These are phyloP conservation scores for Melampsora larici-populina DNA, from an alignment of 1,284 basidiomycete genomes.

Conservation along the genomic window DNA sequence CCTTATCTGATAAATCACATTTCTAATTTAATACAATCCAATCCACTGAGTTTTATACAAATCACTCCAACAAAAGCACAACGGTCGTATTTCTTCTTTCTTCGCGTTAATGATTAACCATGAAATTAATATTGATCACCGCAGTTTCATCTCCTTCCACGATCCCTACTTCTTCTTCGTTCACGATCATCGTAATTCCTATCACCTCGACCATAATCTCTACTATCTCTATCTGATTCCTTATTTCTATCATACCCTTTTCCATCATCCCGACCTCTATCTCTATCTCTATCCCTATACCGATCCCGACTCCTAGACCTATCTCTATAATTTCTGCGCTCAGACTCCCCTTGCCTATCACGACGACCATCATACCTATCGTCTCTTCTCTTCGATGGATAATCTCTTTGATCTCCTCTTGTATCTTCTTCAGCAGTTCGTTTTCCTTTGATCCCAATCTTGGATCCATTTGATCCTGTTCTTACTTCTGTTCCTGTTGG, in stretches of 20 bases:
- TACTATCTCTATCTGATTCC: not conserved
- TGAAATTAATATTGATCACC: no score
- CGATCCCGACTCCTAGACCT: not conserved
- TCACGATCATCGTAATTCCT: not conserved
- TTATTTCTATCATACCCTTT: not conserved
- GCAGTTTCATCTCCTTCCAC: no score
- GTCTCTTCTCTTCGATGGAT: constrained; percentile 33
- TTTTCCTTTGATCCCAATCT: no score
- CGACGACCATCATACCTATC: not conserved
- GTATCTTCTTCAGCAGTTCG: not conserved
- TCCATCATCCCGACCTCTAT: not conserved
- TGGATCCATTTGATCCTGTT: not conserved
- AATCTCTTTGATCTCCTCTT: constrained; percentile 1
- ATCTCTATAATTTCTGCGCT: not conserved
- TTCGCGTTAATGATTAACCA: no score
- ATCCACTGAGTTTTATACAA: no score
- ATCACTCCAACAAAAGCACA: no score
- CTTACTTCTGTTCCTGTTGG: not conserved
- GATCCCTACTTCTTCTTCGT: no score
- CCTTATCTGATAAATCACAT: no score
- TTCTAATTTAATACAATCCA: no score
- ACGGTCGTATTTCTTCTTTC: no score
- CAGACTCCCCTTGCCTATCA: not conserved
- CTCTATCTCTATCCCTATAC: not conserved
- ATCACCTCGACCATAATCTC: not conserved